These are phyloP conservation scores for Schwanniomyces polymorphus DNA, from an alignment of 805 yeast genomes.

Conservation along the genomic window DNA sequence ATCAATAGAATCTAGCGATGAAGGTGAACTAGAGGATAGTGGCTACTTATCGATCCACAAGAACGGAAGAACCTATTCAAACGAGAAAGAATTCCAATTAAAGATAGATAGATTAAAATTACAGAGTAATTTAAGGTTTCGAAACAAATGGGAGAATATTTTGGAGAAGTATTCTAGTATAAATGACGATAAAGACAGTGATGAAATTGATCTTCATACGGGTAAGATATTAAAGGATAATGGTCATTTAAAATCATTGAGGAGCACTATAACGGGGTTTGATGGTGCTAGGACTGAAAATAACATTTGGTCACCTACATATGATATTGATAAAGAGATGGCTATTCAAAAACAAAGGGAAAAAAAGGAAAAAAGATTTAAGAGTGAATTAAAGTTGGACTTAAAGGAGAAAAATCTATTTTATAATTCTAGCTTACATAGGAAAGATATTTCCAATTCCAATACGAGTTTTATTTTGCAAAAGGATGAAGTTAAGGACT, in stretches of 20 bases:
- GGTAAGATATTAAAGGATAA: slow-evolving; percentile 64
- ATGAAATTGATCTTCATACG: slow-evolving; percentile 61
- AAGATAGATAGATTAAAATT: slow-evolving; percentile 25
- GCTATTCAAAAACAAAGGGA: slow-evolving; percentile 7
- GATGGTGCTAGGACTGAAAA: slow-evolving; percentile 14
- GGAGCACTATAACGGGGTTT: slow-evolving; percentile 3
- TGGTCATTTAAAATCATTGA: slow-evolving; percentile 64
- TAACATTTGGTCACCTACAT: slow-evolving; percentile 40
- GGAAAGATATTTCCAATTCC: slow-evolving; percentile 1
- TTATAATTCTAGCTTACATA: slow-evolving; percentile 9
- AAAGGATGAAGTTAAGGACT: slow-evolving; percentile 3
- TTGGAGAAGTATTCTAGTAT: slow-evolving; percentile 51
- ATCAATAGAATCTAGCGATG: slow-evolving; percentile 17
- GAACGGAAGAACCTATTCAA: slow-evolving; percentile 1
- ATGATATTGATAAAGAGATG: slow-evolving; percentile 24
- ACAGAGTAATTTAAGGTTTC: slow-evolving; percentile 27
- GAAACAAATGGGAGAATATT: slow-evolving; percentile 49
- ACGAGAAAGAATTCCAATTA: slow-evolving; percentile 18
- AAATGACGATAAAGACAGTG: slow-evolving; percentile 55
- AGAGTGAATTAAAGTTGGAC: slow-evolving; percentile 13
- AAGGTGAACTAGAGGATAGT: slow-evolving; percentile 7
- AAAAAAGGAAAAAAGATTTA: slow-evolving; percentile 7
- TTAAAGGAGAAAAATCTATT: slow-evolving; percentile 16
- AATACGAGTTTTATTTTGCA: neutral
- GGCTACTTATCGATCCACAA: slow-evolving; percentile 4